Conservation (phyloP, 179 eudicot species). For the Silene noctiflora region DNA sequence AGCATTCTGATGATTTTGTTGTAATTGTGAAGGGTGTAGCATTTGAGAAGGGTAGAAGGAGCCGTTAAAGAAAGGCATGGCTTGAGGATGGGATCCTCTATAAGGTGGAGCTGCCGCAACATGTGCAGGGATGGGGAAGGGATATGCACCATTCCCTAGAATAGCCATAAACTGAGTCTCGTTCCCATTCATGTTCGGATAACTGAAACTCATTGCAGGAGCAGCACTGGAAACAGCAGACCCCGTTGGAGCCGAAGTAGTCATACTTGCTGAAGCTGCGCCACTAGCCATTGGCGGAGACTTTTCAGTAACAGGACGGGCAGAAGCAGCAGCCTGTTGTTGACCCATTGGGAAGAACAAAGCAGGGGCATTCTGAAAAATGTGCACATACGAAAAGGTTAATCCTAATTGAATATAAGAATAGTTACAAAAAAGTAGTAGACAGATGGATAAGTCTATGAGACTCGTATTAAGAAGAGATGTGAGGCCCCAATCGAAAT, state of each 20-base stretch:
- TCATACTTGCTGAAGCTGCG: slow-evolving; percentile 30
- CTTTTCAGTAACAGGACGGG: slow-evolving; percentile 48
- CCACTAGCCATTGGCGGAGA: slow-evolving; percentile 33
- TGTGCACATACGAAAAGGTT: neutral
- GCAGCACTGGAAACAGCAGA: slow-evolving; percentile 35
- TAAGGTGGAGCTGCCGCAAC: slow-evolving; percentile 72
- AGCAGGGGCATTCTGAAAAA: slow-evolving; percentile 68
- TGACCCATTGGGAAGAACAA: slow-evolving; percentile 88
- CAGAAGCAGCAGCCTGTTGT: slow-evolving; percentile 60
- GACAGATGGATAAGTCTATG: too few species aligned
- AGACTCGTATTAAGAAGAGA: too few species aligned
- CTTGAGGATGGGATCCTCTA: slow-evolving; percentile 68
- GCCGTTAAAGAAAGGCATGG: slow-evolving; percentile 77
- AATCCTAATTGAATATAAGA: neutral
- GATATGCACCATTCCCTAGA: slow-evolving; percentile 63
- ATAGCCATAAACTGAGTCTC: slow-evolving; percentile 88
- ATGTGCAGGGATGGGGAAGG: slow-evolving; percentile 68
- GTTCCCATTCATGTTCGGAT: slow-evolving; percentile 60
- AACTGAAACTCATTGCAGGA: slow-evolving; percentile 71
- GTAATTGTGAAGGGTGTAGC: slow-evolving; percentile 82
- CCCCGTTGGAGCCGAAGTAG: slow-evolving; percentile 38
- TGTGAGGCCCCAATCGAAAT: too few species aligned
- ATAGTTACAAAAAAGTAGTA: too few species aligned
- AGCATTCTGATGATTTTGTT: slow-evolving; percentile 47
- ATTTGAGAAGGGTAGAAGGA: slow-evolving; percentile 81